Conservation (phyloP, 495 filamentous ascomycete genomes). For the Astrothelium subdiscretum region DNA sequence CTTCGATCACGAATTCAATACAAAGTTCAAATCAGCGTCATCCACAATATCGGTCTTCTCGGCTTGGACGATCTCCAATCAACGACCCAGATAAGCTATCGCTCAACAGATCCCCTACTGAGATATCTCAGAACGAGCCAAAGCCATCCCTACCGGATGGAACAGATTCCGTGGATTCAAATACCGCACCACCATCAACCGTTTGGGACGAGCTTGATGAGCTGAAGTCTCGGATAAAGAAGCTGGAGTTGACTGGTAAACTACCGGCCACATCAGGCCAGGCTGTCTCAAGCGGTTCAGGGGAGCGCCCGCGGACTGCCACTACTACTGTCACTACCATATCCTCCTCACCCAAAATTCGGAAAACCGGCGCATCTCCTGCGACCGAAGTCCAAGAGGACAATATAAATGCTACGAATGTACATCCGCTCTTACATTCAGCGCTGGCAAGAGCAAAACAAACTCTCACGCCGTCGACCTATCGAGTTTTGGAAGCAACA, state of each 20-base stretch:
- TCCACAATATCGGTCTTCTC: slow-evolving; percentile 3
- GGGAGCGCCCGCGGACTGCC: slow-evolving; percentile 78
- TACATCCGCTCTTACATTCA: slow-evolving; percentile 69
- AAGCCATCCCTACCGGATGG: slow-evolving; percentile 32
- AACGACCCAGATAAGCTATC: slow-evolving; percentile 29
- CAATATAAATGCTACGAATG: slow-evolving; percentile 23
- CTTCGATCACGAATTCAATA: slow-evolving; percentile 11
- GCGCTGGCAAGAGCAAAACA: slow-evolving; percentile 66
- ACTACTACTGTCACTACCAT: slow-evolving; percentile 88
- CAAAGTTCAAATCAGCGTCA: neutral
- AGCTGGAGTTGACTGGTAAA: slow-evolving; percentile 84
- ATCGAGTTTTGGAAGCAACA: slow-evolving; percentile 67
- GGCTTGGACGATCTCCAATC: slow-evolving; percentile 11
- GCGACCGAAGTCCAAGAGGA: slow-evolving; percentile 15
- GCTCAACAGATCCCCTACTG: slow-evolving; percentile 36
- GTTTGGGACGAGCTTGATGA: slow-evolving; percentile 98
- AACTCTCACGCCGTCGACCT: slow-evolving; percentile 58
- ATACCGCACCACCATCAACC: slow-evolving; percentile 76
- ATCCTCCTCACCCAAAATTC: slow-evolving; percentile 72
- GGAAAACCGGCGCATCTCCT: slow-evolving; percentile 36
- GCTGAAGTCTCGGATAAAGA: slow-evolving; percentile 82
- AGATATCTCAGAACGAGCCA: slow-evolving; percentile 7
- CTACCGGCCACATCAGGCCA: slow-evolving; percentile 68
- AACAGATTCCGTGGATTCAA: slow-evolving; percentile 75
- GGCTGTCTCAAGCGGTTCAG: slow-evolving; percentile 60